phyloP scores from a whole-genome alignment of 495 filamentous ascomycete genomes.

The Penicillium mononematosum region DNA sequence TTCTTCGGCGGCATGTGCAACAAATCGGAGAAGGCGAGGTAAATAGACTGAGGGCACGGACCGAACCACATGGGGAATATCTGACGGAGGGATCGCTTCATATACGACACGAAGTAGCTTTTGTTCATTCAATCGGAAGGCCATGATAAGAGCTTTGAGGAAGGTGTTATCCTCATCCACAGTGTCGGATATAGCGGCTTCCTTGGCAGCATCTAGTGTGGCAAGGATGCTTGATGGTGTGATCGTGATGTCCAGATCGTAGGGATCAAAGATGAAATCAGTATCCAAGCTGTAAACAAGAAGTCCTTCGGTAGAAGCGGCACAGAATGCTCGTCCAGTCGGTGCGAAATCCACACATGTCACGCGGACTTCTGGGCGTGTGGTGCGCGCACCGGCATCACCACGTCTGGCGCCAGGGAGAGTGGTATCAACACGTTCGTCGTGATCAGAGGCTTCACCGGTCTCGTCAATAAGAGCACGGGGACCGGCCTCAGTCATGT shows the following conservation, averaged over 20 bases:
- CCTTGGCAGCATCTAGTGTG: constrained; percentile 57
- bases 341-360: constrained; percentile 83
- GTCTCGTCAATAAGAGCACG: constrained; percentile 76
- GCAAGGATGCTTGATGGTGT: constrained; percentile 78
- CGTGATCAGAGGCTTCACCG: constrained; percentile 84
- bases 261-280: constrained; percentile 80
- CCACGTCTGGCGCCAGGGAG: constrained; percentile 88
- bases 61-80: constrained; percentile 75
- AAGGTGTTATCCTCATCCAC: constrained; percentile 64
- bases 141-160: constrained; percentile 92
- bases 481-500: constrained; percentile 88
- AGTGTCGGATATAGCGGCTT: constrained; percentile 29
- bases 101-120: constrained; percentile 79
- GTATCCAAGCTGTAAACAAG: constrained; percentile 88
- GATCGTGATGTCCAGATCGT: constrained; percentile 89
- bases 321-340: constrained; percentile 85
- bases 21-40: constrained; percentile 72
- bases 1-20: constrained; percentile 84
- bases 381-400: constrained; percentile 73
- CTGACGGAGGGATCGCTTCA: constrained; percentile 71
- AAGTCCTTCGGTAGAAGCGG: constrained; percentile 90
- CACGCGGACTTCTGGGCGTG: constrained; percentile 81
- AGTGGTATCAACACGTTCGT: constrained; percentile 76
- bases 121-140: constrained; percentile 86
- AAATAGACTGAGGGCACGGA: constrained; percentile 86